Evolutionary conservation across 805 yeast genomes (phyloP).

Genomic region (Starmerella bacillaris): DNA sequence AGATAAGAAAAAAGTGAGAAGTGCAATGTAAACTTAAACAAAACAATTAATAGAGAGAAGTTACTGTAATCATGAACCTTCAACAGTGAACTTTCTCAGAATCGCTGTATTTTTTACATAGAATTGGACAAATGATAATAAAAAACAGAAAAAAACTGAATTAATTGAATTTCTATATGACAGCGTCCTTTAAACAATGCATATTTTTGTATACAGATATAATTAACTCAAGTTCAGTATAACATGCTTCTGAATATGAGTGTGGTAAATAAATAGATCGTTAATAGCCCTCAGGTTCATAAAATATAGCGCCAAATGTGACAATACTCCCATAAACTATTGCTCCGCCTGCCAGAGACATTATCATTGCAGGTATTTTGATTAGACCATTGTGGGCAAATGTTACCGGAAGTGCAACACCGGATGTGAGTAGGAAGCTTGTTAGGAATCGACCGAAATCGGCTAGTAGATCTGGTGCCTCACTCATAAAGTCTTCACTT

Average conservation of each 20-base stretch:
- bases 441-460: conserved; percentile 69
- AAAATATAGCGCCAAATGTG: conserved; percentile 64
- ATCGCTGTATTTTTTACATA: no score
- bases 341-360: conserved; percentile 72
- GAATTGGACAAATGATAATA: neutral
- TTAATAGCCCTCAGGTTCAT: conserved; percentile 30
- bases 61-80: no score
- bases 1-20: no score
- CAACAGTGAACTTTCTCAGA: no score
- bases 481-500: conserved; percentile 49
- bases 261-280: no score
- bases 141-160: neutral
- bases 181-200: no score
- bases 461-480: conserved; percentile 30
- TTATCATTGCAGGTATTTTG: conserved; percentile 46
- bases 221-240: no score
- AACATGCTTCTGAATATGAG: no score
- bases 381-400: conserved; percentile 61
- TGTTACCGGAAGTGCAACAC: conserved; percentile 55
- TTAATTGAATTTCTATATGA: no score
- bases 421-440: conserved; percentile 59
- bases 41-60: no score
- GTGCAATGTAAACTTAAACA: no score
- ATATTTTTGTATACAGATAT: no score
- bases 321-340: conserved; percentile 71